Evolutionary conservation across 139 green algal genomes (phyloP).

Genomic region (Tetraselmis striata): DNA sequence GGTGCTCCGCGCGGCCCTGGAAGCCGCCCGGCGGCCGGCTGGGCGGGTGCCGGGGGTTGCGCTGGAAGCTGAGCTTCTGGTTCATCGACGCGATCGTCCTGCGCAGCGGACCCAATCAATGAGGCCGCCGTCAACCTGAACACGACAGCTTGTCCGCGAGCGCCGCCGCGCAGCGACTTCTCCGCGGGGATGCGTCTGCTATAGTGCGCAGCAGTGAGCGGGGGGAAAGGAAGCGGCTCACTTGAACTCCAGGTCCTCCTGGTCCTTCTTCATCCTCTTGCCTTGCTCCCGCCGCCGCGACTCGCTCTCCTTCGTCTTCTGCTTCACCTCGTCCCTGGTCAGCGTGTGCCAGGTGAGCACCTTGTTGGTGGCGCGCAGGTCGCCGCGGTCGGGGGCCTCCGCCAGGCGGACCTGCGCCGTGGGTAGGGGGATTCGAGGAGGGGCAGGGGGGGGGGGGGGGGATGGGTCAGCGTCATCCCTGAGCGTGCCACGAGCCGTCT

Average conservation of each 20-base stretch:
- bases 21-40: conserved; percentile 8
- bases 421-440: too few species aligned
- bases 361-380: background rate
- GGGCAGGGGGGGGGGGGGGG: too few species aligned
- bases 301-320: background rate
- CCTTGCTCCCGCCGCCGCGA: background rate
- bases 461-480: background rate
- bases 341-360: conserved; percentile 4
- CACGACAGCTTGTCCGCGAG: too few species aligned
- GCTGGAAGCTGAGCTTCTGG: conserved; percentile 56
- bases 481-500: background rate
- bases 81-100: conserved; percentile 62
- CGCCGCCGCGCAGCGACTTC: too few species aligned
- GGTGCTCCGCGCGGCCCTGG: conserved; percentile 5
- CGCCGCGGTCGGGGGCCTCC: background rate
- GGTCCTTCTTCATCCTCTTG: conserved; percentile 4
- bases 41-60: conserved; percentile 53
- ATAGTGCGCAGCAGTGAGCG: too few species aligned
- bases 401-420: background rate
- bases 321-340: conserved; percentile 3
- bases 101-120: too few species aligned
- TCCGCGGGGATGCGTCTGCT: too few species aligned
- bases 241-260: conserved; percentile 15
- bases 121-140: too few species aligned
- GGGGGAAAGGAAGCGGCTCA: too few species aligned